Evolutionary conservation across 768 basidiomycete species (phyloP), one percentile per base, ranked within the genome.

Genomic region (Suillus alpinus): DNA sequence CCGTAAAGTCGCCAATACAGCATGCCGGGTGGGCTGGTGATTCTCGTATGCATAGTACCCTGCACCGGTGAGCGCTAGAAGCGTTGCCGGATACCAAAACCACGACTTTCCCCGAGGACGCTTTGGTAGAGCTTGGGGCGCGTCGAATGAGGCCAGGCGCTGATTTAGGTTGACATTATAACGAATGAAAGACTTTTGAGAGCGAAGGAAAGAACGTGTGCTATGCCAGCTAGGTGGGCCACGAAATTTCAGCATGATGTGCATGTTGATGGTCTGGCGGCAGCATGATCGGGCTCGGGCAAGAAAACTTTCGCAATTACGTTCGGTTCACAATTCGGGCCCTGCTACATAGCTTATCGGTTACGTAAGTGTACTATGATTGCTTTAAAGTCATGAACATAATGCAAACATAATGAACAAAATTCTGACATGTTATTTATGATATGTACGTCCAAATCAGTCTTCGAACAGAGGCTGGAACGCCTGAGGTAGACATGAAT

Each of bases 21-120:
- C 77, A 74, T 96, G 89, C 46, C 93, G 81, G 68, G 93, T 86
- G 1, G 93, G 86, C 58, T 89, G 82, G 62, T 79, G 83, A 36
- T 84, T 81, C 60, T 92, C 75, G 73, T 93, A 96, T 14, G 86
- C 82, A 56, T 81, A 58, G 39, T 71, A 75, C 1, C 71, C 69
- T 4, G 64, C 68, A 6, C 76, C 77, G 10, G 68, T 69, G 2
- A 78, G 62, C 10, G 71, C 59, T 14, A 78, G 53, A 4, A 65
- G 59, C 7, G 67, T 20, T 36, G 43, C 57, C 0, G 76, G 59
- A 62, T 66, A 75, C 18, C 72, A 56, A 34, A 75, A 47, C 69
- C 74, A 69, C 41, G 61, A 34, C 26, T 62, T 66, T 49, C 53
- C 20, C 37, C 51, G 34, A 13, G 37, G 50, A 29, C 65, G 65